Conservation (phyloP, 768 basidiomycete species). For the Trametes sanguinea region DNA sequence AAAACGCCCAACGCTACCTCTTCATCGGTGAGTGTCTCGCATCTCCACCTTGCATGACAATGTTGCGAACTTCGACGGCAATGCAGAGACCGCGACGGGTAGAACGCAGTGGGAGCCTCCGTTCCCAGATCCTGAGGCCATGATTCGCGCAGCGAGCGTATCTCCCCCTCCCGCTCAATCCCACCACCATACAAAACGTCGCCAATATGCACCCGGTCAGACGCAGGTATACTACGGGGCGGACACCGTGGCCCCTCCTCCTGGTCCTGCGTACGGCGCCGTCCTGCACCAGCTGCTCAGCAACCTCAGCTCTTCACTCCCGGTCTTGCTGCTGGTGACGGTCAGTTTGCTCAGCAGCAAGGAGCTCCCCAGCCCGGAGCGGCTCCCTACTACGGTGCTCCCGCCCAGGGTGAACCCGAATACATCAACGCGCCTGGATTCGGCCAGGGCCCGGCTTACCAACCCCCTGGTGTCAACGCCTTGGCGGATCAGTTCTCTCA, state of each 20-base stretch:
- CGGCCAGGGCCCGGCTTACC: conserved; percentile 45
- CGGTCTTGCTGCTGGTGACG: conserved; percentile 70
- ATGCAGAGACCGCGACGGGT: conserved; percentile 79
- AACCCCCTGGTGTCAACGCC: conserved; percentile 50
- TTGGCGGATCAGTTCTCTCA: conserved; percentile 84
- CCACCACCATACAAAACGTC: conserved; percentile 58
- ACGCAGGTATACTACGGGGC: conserved; percentile 83
- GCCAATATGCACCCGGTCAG: conserved; percentile 94
- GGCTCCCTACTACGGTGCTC: conserved; percentile 48
- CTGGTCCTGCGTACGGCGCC: conserved; percentile 47
- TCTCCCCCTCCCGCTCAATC: conserved; percentile 45
- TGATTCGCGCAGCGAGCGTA: conserved; percentile 40
- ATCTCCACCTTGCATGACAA: neutral
- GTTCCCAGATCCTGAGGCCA: conserved; percentile 34
- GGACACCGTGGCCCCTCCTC: conserved; percentile 42
- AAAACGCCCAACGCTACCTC: conserved; percentile 75
- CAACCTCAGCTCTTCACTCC: conserved; percentile 81
- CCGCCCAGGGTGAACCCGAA: conserved; percentile 40
- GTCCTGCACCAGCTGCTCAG: conserved; percentile 39
- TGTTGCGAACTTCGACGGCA: neutral
- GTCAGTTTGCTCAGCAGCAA: conserved; percentile 67
- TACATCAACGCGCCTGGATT: conserved; percentile 48
- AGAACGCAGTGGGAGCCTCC: conserved; percentile 91
- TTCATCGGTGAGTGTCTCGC: conserved; percentile 73
- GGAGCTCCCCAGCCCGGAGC: conserved; percentile 41